A percentile compares a stretch with the other conserved stretches of the same genome.
Conservation (phyloP, 768 basidiomycete species). For the Lactarius trivialis region DNA sequence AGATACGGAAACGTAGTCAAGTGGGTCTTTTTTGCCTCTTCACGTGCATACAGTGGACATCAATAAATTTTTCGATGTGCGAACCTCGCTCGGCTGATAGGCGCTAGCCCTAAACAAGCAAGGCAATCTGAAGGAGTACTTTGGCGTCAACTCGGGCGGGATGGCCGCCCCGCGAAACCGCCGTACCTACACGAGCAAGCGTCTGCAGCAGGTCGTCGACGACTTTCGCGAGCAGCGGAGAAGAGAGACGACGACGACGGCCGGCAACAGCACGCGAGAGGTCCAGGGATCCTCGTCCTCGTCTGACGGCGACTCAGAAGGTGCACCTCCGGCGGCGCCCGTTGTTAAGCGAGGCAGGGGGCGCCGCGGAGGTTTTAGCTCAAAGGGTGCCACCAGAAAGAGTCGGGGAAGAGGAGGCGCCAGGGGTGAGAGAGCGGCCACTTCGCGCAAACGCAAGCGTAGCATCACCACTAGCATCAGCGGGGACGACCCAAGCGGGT, state of each 20-base stretch:
- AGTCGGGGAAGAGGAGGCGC: conserved; percentile 16
- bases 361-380: neutral
- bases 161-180: conserved; percentile 71
- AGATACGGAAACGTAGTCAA: conserved; percentile 75
- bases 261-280: neutral
- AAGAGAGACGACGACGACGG: conserved; percentile 28
- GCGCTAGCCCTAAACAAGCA: conserved; percentile 66
- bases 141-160: conserved; percentile 63
- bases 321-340: neutral
- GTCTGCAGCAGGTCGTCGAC: conserved; percentile 79
- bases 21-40: conserved; percentile 34
- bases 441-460: conserved; percentile 19
- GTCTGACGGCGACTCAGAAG: neutral
- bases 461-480: conserved; percentile 19
- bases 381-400: neutral
- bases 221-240: conserved; percentile 56
- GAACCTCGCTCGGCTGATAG: conserved; percentile 28
- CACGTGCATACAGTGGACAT: neutral
- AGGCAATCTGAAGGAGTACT: conserved; percentile 65
- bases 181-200: conserved; percentile 78
- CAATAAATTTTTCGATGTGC: neutral
- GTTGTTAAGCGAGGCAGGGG: conserved; percentile 1
- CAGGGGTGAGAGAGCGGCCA: conserved; percentile 13
- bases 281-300: neutral
- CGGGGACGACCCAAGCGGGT: neutral